These are phyloP conservation scores for Pterocarpus macrocarpus DNA, from an alignment of 306 rosid species.

Conservation along the genomic window DNA sequence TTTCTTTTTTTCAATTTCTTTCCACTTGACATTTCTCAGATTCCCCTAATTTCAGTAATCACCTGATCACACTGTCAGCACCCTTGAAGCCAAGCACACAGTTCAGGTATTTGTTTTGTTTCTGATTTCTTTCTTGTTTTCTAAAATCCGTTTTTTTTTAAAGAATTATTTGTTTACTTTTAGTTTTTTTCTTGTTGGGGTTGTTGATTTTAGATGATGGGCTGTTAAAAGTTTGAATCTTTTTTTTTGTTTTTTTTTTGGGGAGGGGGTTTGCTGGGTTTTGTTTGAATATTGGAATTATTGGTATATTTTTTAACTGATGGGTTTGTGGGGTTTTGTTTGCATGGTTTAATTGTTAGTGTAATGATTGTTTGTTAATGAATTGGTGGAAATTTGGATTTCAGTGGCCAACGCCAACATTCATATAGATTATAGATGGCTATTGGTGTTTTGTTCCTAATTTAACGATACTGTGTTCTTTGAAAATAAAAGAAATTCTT, in stretches of 20 bases:
- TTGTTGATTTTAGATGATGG: slow-evolving; percentile 30
- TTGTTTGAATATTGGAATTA: slow-evolving; percentile 11
- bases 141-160: not conserved
- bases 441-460: slow-evolving; percentile 9
- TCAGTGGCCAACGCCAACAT: slow-evolving; percentile 3
- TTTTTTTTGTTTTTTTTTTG: not conserved
- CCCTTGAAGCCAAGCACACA: slow-evolving; percentile 25
- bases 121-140: not conserved
- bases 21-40: not conserved
- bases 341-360: slow-evolving; percentile 28
- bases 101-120: not conserved
- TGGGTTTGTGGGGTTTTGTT: slow-evolving; percentile 28
- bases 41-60: slow-evolving; percentile 12
- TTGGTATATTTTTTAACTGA: not conserved
- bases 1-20: not conserved
- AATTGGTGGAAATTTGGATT: slow-evolving; percentile 3
- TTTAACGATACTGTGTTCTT: not conserved
- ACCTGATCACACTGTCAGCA: slow-evolving; percentile 37
- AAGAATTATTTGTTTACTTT: not conserved
- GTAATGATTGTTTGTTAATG: slow-evolving; percentile 6
- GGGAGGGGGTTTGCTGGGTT: slow-evolving; percentile 21
- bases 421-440: slow-evolving; percentile 13
- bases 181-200: slow-evolving; percentile 1
- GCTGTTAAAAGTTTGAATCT: not conserved
- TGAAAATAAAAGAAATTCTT: not conserved